These are phyloP conservation scores for Pterulicium gracile DNA, from an alignment of 1,284 basidiomycete species.

Conservation along the genomic window DNA sequence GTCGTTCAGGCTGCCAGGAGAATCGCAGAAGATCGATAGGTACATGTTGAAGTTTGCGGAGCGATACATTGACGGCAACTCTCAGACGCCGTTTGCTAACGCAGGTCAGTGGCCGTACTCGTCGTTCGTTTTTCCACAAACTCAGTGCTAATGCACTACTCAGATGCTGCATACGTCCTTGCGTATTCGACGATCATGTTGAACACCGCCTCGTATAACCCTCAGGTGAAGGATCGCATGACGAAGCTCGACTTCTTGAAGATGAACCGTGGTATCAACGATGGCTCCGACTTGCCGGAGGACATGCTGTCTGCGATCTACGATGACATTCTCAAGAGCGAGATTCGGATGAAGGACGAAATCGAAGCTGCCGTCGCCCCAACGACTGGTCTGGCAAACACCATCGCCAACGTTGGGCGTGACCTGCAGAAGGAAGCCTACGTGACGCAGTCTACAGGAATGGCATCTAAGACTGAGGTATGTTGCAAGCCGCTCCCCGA, in stretches of 20 bases:
- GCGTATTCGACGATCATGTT: slow-evolving; percentile 92
- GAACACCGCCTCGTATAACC: slow-evolving; percentile 93
- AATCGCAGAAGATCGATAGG: slow-evolving; percentile 97
- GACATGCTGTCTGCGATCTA: slow-evolving; percentile 71
- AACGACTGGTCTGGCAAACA: slow-evolving; percentile 68
- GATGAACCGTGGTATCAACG: slow-evolving; percentile 94
- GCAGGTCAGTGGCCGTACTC: slow-evolving; percentile 40
- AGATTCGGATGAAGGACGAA: slow-evolving; percentile 98
- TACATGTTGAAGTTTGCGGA: slow-evolving; percentile 98
- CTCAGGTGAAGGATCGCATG: slow-evolving; percentile 90
- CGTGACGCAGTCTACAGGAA: slow-evolving; percentile 86
- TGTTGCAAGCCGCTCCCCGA: slow-evolving; percentile 12
- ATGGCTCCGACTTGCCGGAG: slow-evolving; percentile 78
- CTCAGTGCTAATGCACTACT: no score
- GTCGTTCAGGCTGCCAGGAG: slow-evolving; percentile 90
- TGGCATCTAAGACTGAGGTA: slow-evolving; percentile 93
- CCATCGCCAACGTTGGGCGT: slow-evolving; percentile 79
- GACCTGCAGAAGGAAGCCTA: slow-evolving; percentile 94
- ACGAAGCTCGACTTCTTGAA: slow-evolving; percentile 81
- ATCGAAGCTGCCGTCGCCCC: slow-evolving; percentile 52
- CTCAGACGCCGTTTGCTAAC: slow-evolving; percentile 73
- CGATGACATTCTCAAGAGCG: slow-evolving; percentile 84
- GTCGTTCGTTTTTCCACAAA: slow-evolving; percentile 6
- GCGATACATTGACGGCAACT: slow-evolving; percentile 83
- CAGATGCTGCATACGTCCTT: slow-evolving; percentile 87